Evolutionary conservation across 2,329 filamentous ascomycete species (phyloP), one percentile per base, ranked within the genome.

Genomic region (Capronia coronata): DNA sequence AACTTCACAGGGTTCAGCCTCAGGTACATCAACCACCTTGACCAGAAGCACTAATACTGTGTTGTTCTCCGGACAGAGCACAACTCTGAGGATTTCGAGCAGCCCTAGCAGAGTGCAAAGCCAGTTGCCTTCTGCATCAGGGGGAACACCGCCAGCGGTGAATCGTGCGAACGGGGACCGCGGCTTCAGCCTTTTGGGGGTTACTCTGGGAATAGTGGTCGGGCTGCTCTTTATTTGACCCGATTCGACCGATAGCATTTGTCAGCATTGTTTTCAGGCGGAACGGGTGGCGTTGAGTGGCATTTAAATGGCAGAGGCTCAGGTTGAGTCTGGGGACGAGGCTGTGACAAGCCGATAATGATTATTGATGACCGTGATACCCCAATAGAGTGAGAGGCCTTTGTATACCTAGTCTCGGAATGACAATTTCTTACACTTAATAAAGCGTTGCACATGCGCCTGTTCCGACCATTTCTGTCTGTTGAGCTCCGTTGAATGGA

Each of bases 231-330:
- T 43, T 14, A 16, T 43, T 35, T 51, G 25, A 40, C n/a, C 1
- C 14, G 9, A 16, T 22, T 14, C 7, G 16, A 16, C 5, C 11
- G 18, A 44, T 19, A 16, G 27, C 41, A 48, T 52, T 52, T 52
- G 49, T 52, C 49, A 48, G 45, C 44, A 22, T 29, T n/a, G n/a
- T n/a, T n/a, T n/a, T n/a, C n/a, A n/a, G n/a, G n/a, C n/a, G n/a
- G n/a, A n/a, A n/a, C n/a, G n/a, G n/a, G n/a, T 52, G 49, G 49
- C 45, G 49, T 42, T 48, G 23, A 43, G 45, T 44, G 35, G 45
- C 5, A 29, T 44, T 48, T 41, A 27, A 30, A 48, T n/a, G n/a
- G n/a, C n/a, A 44, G 43, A 48, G 43, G 38, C 29, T 35, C 38
- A 22, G 38, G 23, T 27, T 27, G 6, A 27, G 25, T 27, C 10